Evolutionary conservation across 1,284 basidiomycete genomes (phyloP), one percentile per base, ranked within the genome.

Genomic region (Sanghuangporus weigelae): DNA sequence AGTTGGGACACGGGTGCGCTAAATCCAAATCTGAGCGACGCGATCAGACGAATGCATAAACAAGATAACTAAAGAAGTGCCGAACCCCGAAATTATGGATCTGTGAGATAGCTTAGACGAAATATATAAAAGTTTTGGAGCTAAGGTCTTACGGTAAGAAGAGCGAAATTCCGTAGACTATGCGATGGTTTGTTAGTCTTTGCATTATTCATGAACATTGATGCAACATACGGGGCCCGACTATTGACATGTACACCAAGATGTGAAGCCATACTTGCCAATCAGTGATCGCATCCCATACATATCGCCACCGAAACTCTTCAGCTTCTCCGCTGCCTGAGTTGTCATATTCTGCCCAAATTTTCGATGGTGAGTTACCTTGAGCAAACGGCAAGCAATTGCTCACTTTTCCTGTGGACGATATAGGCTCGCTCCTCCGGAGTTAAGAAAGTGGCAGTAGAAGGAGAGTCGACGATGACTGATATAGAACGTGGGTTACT

Each of bases 241-340:
- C 72, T 49, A 89, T 73, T 0, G 84, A 84, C 73, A 88, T 79
- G 69, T 84, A 87, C 14, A 86, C 77, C 57, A 85, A 68, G n/a
- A 84, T 80, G 60, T 84, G 82, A 2, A 84, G 57, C 77, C 81
- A 86, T 12, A 84, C 71, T 74, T 91, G 87, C 88, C 88, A 90
- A 68, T 89, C 87, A 0, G 68, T 69, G 26, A 89, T 68, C 0
- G 85, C 84, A 21, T 80, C 76, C 71, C 75, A 73, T 38, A 90
- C 68, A 69, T 89, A 84, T 2, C 81, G 74, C 61, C 77, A 64
- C 14, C 79, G 76, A 66, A 87, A 87, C 44, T 77, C 75, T 62
- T 89, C 85, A 63, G 85, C 86, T 69, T 89, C 87, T 1, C 84
- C 86, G 0, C 86, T 85, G 1, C 79, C 80, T 0, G 85, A 86